Evolutionary conservation across 2,329 filamentous ascomycete genomes (phyloP).

Genomic region (Amylocarpus encephaloides): DNA sequence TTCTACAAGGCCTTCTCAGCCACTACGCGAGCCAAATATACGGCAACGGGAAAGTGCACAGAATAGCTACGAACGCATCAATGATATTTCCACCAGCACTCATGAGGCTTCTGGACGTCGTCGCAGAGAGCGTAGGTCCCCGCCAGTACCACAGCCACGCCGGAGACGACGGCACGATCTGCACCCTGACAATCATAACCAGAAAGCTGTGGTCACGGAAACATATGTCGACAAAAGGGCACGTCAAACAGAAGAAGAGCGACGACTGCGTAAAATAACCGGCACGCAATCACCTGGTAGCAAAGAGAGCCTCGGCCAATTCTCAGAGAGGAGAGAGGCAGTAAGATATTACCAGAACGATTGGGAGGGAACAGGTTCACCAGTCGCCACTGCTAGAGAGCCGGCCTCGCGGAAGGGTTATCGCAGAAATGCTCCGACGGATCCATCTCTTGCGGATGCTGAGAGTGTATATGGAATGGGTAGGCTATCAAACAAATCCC

Average conservation of each 20-base stretch:
- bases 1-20: neutral
- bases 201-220: slow-evolving; percentile 14
- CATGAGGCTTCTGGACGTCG: slow-evolving; percentile 11
- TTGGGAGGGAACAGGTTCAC: no score
- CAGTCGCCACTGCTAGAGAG: no score
- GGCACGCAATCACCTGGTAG: neutral
- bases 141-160: neutral
- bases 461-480: no score
- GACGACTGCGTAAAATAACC: neutral
- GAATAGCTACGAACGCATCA: slow-evolving; percentile 8
- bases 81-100: slow-evolving; percentile 5
- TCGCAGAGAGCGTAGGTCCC: slow-evolving; percentile 11
- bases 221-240: slow-evolving; percentile 11
- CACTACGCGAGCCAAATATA: neutral
- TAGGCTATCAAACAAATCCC: no score
- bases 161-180: slow-evolving; percentile 9
- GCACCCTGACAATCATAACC: slow-evolving; percentile 6
- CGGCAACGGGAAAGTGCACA: slow-evolving; percentile 1
- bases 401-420: no score
- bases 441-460: no score
- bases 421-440: no score
- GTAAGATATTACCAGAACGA: neutral
- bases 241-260: slow-evolving; percentile 5
- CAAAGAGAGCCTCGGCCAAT: neutral
- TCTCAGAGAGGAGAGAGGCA: neutral